Conservation (phyloP, 495 filamentous ascomycete species). For the Talaromyces nanjingensis region DNA sequence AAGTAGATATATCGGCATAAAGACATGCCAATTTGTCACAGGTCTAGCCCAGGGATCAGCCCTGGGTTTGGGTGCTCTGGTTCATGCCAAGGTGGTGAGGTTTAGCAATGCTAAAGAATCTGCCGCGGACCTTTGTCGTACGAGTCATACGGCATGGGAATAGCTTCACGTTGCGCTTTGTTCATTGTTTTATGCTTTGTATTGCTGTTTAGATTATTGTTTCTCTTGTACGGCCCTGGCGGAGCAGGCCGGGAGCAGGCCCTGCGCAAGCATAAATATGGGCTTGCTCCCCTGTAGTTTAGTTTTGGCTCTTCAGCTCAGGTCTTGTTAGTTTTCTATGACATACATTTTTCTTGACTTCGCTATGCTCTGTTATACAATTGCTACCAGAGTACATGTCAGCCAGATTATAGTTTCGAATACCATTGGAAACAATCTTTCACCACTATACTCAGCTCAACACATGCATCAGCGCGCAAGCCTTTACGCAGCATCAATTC, state of each 20-base stretch:
- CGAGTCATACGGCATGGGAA: neutral
- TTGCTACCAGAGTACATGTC: no score
- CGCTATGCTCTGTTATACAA: no score
- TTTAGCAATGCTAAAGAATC: conserved; percentile 6
- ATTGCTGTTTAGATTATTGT: neutral
- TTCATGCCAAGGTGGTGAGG: no score
- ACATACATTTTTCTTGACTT: neutral
- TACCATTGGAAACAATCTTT: no score
- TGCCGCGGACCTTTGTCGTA: neutral
- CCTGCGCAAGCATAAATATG: neutral
- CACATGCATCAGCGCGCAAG: no score
- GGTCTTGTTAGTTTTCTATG: conserved; percentile 6
- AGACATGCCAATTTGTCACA: no score
- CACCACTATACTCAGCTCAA: no score
- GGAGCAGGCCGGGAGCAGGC: neutral
- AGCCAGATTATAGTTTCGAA: no score
- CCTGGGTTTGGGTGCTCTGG: no score
- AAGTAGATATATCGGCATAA: no score
- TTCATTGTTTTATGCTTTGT: neutral
- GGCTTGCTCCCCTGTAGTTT: conserved; percentile 6
- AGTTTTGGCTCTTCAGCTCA: conserved; percentile 4
- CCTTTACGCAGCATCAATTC: no score
- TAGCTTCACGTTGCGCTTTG: neutral
- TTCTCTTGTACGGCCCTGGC: neutral
- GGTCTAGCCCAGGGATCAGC: no score